Conservation (phyloP, 352 stramenopile genomes). For the Salisapilia sapeloensis region DNA sequence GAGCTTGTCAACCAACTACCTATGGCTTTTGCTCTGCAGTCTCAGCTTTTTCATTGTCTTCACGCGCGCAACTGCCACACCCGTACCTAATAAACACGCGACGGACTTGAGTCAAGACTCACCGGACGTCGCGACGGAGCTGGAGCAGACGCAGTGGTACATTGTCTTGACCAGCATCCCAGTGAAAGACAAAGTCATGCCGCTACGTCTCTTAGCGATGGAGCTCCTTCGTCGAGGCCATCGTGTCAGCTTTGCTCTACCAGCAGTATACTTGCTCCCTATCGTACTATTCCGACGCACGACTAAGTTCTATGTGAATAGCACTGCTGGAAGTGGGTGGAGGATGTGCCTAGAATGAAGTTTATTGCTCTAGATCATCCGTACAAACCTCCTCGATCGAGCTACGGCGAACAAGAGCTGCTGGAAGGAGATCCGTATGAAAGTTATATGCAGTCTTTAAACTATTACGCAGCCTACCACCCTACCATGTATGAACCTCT, state of each 20-base stretch:
- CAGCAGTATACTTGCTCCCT: slow-evolving; percentile 16
- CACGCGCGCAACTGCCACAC: no score
- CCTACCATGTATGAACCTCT: slow-evolving; percentile 49
- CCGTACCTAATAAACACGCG: no score
- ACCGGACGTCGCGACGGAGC: slow-evolving; percentile 1
- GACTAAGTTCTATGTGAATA: slow-evolving; percentile 2
- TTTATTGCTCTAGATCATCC: slow-evolving; percentile 73
- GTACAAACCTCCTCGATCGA: slow-evolving; percentile 9
- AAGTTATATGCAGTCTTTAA: slow-evolving; percentile 44
- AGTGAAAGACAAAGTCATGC: slow-evolving; percentile 67
- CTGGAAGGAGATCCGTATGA: slow-evolving; percentile 27
- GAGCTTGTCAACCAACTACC: no score
- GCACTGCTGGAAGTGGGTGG: slow-evolving; percentile 64
- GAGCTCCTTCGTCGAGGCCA: slow-evolving; percentile 54
- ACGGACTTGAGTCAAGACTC: slow-evolving; percentile 2
- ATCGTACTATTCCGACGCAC: not conserved
- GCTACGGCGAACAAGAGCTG: slow-evolving; percentile 10
- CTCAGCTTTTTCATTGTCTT: no score
- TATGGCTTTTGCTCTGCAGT: no score
- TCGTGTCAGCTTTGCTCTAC: slow-evolving; percentile 60
- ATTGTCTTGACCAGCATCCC: slow-evolving; percentile 72
- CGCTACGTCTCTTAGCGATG: slow-evolving; percentile 61
- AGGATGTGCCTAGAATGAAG: slow-evolving; percentile 51
- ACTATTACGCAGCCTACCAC: slow-evolving; percentile 67
- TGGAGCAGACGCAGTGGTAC: slow-evolving; percentile 27